phyloP scores from a whole-genome alignment of 768 basidiomycete genomes.

The Inosperma sp. region DNA sequence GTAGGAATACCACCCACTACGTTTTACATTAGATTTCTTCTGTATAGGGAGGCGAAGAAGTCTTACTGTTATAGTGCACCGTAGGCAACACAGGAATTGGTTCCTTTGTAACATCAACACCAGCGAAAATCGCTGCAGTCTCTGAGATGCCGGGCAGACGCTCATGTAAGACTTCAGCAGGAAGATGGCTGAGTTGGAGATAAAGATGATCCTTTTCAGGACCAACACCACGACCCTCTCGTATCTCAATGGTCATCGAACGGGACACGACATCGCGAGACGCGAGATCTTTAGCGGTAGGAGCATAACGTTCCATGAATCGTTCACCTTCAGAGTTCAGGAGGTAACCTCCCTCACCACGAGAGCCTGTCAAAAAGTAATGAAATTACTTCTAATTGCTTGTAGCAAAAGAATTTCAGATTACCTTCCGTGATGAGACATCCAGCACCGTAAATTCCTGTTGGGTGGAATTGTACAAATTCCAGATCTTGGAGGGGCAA shows the following conservation, averaged over 20 bases:
- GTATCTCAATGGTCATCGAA: slow-evolving; percentile 98
- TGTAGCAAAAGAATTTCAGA: neutral
- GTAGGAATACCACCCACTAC: slow-evolving; percentile 99
- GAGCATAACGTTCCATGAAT: slow-evolving; percentile 99
- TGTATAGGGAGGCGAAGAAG: neutral
- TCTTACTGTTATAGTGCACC: slow-evolving; percentile 96
- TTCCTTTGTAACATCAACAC: slow-evolving; percentile 99
- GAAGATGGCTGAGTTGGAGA: slow-evolving; percentile 95
- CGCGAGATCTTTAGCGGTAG: slow-evolving; percentile 98
- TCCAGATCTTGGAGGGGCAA: slow-evolving; percentile 95
- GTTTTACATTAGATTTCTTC: slow-evolving; percentile 1
- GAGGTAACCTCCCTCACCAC: slow-evolving; percentile 98
- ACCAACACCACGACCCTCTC: slow-evolving; percentile 98
- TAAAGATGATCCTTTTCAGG: slow-evolving; percentile 97
- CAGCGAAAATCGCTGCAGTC: slow-evolving; percentile 97
- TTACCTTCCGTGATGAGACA: slow-evolving; percentile 97
- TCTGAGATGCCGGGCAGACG: slow-evolving; percentile 98
- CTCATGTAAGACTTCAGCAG: slow-evolving; percentile 92
- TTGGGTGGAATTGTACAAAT: slow-evolving; percentile 99
- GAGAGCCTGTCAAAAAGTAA: slow-evolving; percentile 92
- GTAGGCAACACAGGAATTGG: slow-evolving; percentile 98
- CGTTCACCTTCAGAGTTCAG: slow-evolving; percentile 98
- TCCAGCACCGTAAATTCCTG: slow-evolving; percentile 98
- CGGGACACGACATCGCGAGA: slow-evolving; percentile 99
- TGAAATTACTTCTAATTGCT: neutral